These are phyloP conservation scores for Taiozyma onychis DNA, from an alignment of 1,139 yeast genomes.

Conservation along the genomic window DNA sequence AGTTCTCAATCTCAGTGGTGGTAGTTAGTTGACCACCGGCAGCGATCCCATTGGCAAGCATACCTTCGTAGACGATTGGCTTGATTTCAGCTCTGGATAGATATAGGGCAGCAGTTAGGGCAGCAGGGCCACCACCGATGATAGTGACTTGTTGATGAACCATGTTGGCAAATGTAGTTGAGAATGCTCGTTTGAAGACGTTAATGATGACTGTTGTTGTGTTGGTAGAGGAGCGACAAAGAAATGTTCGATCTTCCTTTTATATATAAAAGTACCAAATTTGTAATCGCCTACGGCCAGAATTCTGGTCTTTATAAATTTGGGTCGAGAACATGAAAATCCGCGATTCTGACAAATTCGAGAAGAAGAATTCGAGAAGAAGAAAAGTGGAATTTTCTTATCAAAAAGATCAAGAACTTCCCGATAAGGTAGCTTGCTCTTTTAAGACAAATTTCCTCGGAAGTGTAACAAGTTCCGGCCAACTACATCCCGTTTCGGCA, in stretches of 20 bases:
- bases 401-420: not conserved
- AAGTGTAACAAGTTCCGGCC: not conserved
- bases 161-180: slow-evolving; percentile 37
- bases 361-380: not conserved
- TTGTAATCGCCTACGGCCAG: not conserved
- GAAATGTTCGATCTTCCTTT: not conserved
- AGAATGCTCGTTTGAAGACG: not conserved
- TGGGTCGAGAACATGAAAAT: not conserved
- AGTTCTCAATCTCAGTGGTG: slow-evolving; percentile 94
- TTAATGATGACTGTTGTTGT: not conserved
- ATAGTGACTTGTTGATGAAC: slow-evolving; percentile 86
- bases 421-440: not conserved
- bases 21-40: slow-evolving; percentile 99
- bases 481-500: slow-evolving; percentile 4
- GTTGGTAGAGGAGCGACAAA: not conserved
- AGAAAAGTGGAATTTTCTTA: not conserved
- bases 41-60: slow-evolving; percentile 96
- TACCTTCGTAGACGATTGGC: slow-evolving; percentile 91
- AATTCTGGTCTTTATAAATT: not conserved
- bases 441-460: not conserved
- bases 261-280: not conserved
- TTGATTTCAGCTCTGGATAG: slow-evolving; percentile 93
- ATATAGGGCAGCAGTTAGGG: slow-evolving; percentile 98
- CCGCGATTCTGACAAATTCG: not conserved
- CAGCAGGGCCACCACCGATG: slow-evolving; percentile 98